A percentile compares a stretch with the other conserved stretches of the same genome.
These are phyloP conservation scores for Mycena crocata DNA, from an alignment of 768 basidiomycete genomes.

Conservation along the genomic window DNA sequence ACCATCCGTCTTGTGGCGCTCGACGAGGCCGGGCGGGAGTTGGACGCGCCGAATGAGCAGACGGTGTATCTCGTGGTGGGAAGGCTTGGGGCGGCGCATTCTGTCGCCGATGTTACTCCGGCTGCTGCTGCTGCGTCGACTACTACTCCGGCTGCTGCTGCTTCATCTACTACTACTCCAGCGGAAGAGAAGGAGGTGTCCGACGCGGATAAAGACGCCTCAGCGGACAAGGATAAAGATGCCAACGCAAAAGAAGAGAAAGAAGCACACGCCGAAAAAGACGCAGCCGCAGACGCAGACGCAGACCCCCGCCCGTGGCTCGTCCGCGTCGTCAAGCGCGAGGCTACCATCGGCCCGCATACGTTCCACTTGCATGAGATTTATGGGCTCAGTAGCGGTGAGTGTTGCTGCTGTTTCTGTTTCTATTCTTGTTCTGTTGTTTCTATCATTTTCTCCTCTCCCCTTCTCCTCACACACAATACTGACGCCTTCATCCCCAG, in stretches of 20 bases:
- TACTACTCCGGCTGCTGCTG: no score
- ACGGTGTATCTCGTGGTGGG: conserved; percentile 90
- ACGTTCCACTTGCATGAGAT: conserved; percentile 97
- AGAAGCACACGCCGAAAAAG: conserved; percentile 8
- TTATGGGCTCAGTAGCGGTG: conserved; percentile 80
- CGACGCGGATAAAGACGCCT: no score
- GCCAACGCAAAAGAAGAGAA: conserved; percentile 7
- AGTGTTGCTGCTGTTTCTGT: conserved; percentile 35
- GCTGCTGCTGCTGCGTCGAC: no score
- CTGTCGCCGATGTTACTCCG: conserved; percentile 29
- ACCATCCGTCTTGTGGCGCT: conserved; percentile 86
- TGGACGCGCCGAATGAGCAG: conserved; percentile 84
- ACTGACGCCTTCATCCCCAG: conserved; percentile 49
- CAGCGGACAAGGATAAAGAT: neutral
- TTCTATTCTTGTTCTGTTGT: neutral
- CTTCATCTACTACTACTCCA: neutral
- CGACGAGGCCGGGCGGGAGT: conserved; percentile 76
- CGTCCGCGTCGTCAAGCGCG: conserved; percentile 91
- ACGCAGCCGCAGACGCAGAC: conserved; percentile 53
- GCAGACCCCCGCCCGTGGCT: conserved; percentile 83
- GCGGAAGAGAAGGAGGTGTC: neutral
- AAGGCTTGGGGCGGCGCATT: conserved; percentile 63
- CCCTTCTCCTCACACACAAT: conserved; percentile 19
- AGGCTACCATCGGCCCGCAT: conserved; percentile 92
- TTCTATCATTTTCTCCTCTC: no score